Base-by-base conservation (phyloP, 306 rosid species). In the Canavalia ensiformis region DNA sequence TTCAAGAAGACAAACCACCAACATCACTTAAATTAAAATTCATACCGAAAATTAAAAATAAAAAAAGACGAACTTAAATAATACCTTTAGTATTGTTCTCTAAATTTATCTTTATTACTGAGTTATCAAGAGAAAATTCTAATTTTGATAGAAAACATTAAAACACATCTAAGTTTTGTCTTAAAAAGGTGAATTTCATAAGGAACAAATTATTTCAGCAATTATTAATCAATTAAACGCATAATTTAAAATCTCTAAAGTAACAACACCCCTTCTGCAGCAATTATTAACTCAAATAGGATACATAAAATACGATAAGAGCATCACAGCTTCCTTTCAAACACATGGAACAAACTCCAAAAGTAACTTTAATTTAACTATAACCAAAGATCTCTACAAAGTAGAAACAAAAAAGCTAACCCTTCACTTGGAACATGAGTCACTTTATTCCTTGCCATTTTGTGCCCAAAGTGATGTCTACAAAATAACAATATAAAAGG, bases 251-350 rank as follows among this genome's bases (percentile, higher is more conserved):
- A 72, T 49, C 67, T 8, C 2, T 25, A 66, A 51, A 57, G 63
- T 52, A 70, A 25, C 8, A 67, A 13, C 37, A 55, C n/a, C 35
- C 42, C 72, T 49, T 45, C 49, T 28, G 57, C 70, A 80, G 78
- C 81, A 65, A 75, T 35, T 74, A 68, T 58, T 76, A 78, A 74
- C 79, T 47, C 47, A 13, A 74, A 62, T 45, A 63, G 54, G 68
- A 78, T 49, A 73, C 84, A 66, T 11, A 44, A 45, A 30, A 6
- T 11, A 78, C 76, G 65, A 69, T 47, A 49, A 56, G 59, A 18
- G 71, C 76, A 51, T 86, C 8, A 72, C 35, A 85, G 50, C 70
- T 76, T 81, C 81, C 67, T 49, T 46, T 64, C 69, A 56, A 76
- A 68, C 67, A 81, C 49, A 25, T 29, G 25, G 54, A 18, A 33